Evolutionary conservation across 1,284 basidiomycete species (phyloP), one percentile per base, ranked within the genome.

Genomic region (Schizophyllum commune): DNA sequence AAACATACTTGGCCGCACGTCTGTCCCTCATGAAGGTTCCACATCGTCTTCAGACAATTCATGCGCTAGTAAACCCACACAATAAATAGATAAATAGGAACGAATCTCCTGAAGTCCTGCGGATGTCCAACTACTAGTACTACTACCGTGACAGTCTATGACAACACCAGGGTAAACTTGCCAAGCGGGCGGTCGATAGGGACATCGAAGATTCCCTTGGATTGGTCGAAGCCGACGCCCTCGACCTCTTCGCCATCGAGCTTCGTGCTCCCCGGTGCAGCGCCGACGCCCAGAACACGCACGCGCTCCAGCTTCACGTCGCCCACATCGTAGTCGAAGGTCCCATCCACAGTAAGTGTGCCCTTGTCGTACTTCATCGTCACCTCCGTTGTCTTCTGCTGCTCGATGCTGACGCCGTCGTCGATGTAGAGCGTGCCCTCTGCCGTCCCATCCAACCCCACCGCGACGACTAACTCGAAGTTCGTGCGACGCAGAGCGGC

Each of bases 391-490:
- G 73, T 73, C 32, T 68, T 64, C 53, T 67, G 62, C 60, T 73
- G 84, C 20, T 65, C 73, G 63, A 87, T 73, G 4, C 81, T 84
- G 52, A 82, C 81, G 8, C 86, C 85, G 64, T 88, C 85, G 66
- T 88, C 86, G 52, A 85, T 64, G 69, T 88, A 87, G 51, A 88
- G 73, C 39, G 69, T 61, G 2, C 85, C 86, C 2, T 65, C 66
- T 0, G 86, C 85, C 1, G 65, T 70, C 8, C 83, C 84, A 32
- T 77, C 69, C 20, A 66, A 63, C 15, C 74, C 75, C 0, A 84
- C 83, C 0, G 85, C 86, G 51, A 88, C 80, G 57, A 87, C 74
- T 57, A 88, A 71, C 69, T 88, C 81, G 63, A 87, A 88, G 67
- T 83, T 80, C n/a, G 74, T 78, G 64, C 74, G 71, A 51, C 85